A percentile compares a stretch with the other conserved stretches of the same genome.
These are phyloP conservation scores for Epichloe glyceriae DNA, from an alignment of 2,329 filamentous ascomycete genomes.

Conservation along the genomic window DNA sequence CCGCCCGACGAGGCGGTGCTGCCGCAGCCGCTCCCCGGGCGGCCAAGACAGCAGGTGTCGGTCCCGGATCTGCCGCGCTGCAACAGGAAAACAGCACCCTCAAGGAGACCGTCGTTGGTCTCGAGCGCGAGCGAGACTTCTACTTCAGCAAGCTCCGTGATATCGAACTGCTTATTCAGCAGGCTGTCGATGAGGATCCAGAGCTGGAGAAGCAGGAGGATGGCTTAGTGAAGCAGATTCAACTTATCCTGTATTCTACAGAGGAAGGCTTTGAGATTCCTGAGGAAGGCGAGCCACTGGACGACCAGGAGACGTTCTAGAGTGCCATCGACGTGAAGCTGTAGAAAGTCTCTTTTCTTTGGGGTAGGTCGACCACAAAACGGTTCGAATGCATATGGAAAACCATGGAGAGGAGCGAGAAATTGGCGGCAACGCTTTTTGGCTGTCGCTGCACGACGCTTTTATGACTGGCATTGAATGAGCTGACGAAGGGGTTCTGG, in stretches of 20 bases:
- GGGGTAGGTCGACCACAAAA: neutral
- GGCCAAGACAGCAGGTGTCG: constrained; percentile 34
- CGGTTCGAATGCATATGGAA: neutral
- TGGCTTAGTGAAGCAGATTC: constrained; percentile 86
- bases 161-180: constrained; percentile 89
- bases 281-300: constrained; percentile 56
- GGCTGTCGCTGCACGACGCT: neutral
- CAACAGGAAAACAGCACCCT: constrained; percentile 76
- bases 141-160: constrained; percentile 98
- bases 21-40: constrained; percentile 38
- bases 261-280: constrained; percentile 90
- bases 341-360: neutral
- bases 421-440: neutral
- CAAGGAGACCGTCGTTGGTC: constrained; percentile 87
- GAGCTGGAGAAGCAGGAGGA: constrained; percentile 91
- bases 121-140: constrained; percentile 95
- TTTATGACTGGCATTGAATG: constrained; percentile 5
- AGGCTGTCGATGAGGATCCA: constrained; percentile 82
- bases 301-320: constrained; percentile 72
- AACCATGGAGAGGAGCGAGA: neutral
- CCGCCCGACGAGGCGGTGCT: constrained; percentile 42
- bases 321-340: neutral
- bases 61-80: constrained; percentile 56
- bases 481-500: neutral
- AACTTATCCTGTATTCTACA: constrained; percentile 92